A percentile compares a stretch with the other conserved stretches of the same genome.
Conservation (phyloP, 2,329 filamentous ascomycete genomes). For the Aspergillus thermomutatus region DNA sequence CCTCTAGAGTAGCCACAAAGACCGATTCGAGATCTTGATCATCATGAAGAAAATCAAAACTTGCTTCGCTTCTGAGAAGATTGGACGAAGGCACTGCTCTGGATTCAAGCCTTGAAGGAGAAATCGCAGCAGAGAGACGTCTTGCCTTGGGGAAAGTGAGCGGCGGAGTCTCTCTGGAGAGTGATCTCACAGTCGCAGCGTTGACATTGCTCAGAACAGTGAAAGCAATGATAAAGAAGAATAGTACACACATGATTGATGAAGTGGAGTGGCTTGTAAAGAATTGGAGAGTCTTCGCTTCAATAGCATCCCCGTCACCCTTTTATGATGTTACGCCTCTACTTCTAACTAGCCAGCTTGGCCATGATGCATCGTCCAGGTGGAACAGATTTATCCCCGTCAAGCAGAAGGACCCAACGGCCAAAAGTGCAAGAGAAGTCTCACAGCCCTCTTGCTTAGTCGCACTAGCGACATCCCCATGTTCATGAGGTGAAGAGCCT, state of each 20-base stretch:
- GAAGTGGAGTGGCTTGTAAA: not conserved
- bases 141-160: not conserved
- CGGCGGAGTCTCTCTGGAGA: not conserved
- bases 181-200: not conserved
- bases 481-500: not conserved
- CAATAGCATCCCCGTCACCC: not conserved
- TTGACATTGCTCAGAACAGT: not conserved
- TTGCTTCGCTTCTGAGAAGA: not conserved
- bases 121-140: not conserved
- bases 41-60: conserved; percentile 2
- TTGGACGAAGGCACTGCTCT: not conserved
- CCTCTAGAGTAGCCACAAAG: conserved; percentile 8
- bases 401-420: not conserved
- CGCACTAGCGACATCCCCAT: not conserved
- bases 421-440: not conserved
- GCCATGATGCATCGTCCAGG: not conserved
- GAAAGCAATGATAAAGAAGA: not conserved
- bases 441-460: not conserved
- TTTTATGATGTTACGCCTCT: not conserved
- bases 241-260: not conserved
- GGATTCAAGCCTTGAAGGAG: not conserved
- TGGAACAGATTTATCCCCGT: not conserved
- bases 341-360: not conserved
- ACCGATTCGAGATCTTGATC: conserved; percentile 4
- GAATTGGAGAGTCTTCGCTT: not conserved